These are phyloP conservation scores for Volutella citrinella DNA, from an alignment of 2,329 filamentous ascomycete species.

Conservation along the genomic window DNA sequence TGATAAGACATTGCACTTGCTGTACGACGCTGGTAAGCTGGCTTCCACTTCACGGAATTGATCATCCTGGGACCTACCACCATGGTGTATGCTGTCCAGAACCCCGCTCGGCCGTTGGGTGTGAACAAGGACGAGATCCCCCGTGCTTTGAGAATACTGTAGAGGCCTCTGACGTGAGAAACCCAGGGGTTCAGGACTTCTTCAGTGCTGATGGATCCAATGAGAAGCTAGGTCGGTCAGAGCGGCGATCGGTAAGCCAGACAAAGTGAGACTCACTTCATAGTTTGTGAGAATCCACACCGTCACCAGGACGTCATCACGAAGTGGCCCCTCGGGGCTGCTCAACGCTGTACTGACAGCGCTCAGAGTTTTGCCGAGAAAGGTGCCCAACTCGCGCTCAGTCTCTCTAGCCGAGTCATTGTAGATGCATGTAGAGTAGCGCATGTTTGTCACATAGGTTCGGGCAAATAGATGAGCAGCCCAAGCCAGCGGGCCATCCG, in stretches of 20 bases:
- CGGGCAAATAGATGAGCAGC: slow-evolving; percentile 39
- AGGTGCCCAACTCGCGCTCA: slow-evolving; percentile 31
- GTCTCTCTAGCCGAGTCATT: slow-evolving; percentile 22
- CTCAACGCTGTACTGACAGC: slow-evolving; percentile 36
- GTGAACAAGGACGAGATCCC: slow-evolving; percentile 25
- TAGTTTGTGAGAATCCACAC: slow-evolving; percentile 41
- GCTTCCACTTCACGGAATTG: too few species aligned
- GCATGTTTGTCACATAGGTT: slow-evolving; percentile 37
- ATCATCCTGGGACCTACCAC: slow-evolving; percentile 29
- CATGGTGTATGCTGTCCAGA: slow-evolving; percentile 38
- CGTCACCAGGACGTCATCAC: slow-evolving; percentile 37
- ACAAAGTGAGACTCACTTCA: slow-evolving; percentile 25
- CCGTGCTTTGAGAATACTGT: slow-evolving; percentile 35
- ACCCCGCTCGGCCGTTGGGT: slow-evolving; percentile 26
- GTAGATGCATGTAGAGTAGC: slow-evolving; percentile 28
- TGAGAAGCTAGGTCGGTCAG: slow-evolving; percentile 27
- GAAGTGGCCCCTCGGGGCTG: slow-evolving; percentile 23
- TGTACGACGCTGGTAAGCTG: slow-evolving; percentile 17
- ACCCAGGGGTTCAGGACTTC: slow-evolving; percentile 33
- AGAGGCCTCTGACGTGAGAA: slow-evolving; percentile 34
- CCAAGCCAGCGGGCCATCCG: slow-evolving; percentile 35
- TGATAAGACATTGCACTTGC: slow-evolving; percentile 37
- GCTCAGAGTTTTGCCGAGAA: slow-evolving; percentile 36
- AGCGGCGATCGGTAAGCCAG: slow-evolving; percentile 6
- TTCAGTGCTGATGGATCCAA: slow-evolving; percentile 31